A percentile compares a stretch with the other conserved stretches of the same genome.
Conservation (phyloP, 75 land plant species). For the Selaginella moellendorffii region DNA sequence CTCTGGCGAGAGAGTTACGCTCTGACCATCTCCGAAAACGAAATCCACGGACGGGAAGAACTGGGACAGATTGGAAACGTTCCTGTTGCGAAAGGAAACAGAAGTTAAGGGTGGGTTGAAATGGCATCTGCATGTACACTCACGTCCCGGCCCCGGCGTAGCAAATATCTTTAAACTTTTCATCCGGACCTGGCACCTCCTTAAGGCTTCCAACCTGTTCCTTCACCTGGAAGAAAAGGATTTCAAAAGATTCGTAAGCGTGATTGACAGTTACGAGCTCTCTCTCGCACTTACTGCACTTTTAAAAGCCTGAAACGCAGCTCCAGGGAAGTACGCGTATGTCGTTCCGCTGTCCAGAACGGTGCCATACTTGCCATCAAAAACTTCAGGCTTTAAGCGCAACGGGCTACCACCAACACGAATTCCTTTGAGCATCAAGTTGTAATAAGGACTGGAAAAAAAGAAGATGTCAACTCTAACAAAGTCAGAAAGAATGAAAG, state of each 20-base stretch:
- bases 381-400: conserved; percentile 34
- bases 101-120: background rate
- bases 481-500: too few relatives aligned
- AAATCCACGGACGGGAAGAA: background rate
- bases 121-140: conserved; percentile 6
- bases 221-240: conserved; percentile 24
- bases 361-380: conserved; percentile 81
- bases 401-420: conserved; percentile 62
- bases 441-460: conserved; percentile 82
- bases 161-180: conserved; percentile 67
- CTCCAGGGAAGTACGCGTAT: conserved; percentile 81
- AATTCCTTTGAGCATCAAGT: conserved; percentile 68
- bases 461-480: too few relatives aligned
- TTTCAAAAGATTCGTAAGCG: too few relatives aligned
- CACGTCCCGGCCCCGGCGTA: conserved; percentile 87
- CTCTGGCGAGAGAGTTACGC: background rate
- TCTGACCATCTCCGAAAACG: background rate
- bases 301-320: conserved; percentile 59
- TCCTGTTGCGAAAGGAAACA: background rate
- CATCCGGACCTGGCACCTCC: conserved; percentile 73
- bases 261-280: background rate
- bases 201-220: conserved; percentile 31
- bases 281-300: conserved; percentile 46
- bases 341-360: conserved; percentile 99
- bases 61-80: background rate